A percentile compares a stretch with the other conserved stretches of the same genome.
Conservation (phyloP, 345 rosid species). For the Salix suchowensis region DNA sequence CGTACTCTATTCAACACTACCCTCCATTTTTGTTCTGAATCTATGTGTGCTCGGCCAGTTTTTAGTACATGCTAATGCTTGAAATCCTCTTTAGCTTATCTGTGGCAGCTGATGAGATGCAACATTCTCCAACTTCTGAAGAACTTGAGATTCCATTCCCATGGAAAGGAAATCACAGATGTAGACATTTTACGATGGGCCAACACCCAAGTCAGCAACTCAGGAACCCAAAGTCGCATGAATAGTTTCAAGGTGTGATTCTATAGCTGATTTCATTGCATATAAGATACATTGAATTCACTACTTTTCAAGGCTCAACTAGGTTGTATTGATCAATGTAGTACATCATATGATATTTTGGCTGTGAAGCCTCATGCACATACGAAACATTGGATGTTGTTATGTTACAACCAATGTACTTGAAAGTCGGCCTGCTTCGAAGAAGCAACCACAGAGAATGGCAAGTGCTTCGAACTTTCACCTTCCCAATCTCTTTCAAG, state of each 20-base stretch:
- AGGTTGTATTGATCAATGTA: no score
- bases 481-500: no score
- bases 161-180: constrained; percentile 81
- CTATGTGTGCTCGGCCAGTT: not conserved
- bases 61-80: not conserved
- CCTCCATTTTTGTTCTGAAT: not conserved
- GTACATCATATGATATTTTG: not conserved
- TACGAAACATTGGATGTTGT: not conserved
- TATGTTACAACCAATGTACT: no score
- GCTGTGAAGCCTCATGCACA: not conserved
- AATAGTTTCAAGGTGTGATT: constrained; percentile 73
- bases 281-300: not conserved
- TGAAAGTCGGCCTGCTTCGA: no score
- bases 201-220: constrained; percentile 59
- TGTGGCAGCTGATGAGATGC: constrained; percentile 96
- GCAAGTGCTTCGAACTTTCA: no score
- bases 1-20: constrained; percentile 7
- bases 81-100: constrained; percentile 51
- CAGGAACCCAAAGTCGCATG: constrained; percentile 73
- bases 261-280: not conserved
- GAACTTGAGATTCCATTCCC: constrained; percentile 86
- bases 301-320: no score
- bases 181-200: constrained; percentile 92
- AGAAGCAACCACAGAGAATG: no score
- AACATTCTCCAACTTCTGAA: constrained; percentile 88